Percentiles rank a stretch among this genome's conserved stretches.
These are phyloP conservation scores for Spergularia bocconei DNA, from an alignment of 148 eudicot genomes.

Conservation along the genomic window DNA sequence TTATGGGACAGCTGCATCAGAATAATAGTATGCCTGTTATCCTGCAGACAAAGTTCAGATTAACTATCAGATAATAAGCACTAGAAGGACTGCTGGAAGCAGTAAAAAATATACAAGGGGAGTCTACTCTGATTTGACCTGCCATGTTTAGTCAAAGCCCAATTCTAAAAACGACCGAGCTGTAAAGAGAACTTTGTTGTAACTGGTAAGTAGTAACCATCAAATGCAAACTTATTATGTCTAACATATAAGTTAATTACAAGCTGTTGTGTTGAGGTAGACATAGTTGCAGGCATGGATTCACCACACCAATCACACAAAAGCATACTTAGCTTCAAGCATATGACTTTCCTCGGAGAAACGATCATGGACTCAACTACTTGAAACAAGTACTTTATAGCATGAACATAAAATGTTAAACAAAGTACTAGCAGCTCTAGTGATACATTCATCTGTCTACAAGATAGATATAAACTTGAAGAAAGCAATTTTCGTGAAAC, in stretches of 20 bases:
- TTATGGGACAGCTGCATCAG: constrained; percentile 82
- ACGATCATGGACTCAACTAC: background rate
- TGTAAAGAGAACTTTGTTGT: background rate
- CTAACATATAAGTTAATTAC: background rate
- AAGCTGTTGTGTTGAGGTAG: background rate
- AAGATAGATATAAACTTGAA: background rate
- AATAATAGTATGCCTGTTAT: constrained; percentile 86
- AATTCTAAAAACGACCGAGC: background rate
- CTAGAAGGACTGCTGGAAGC: background rate
- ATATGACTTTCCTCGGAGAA: background rate
- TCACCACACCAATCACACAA: constrained; percentile 1
- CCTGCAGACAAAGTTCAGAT: constrained; percentile 39
- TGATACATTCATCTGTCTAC: background rate
- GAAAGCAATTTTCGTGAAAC: background rate
- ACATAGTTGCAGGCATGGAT: background rate
- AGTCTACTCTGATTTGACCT: background rate
- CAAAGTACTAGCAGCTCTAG: background rate
- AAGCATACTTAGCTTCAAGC: background rate
- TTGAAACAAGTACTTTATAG: background rate
- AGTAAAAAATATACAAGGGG: background rate
- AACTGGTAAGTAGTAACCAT: background rate
- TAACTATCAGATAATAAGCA: constrained; percentile 3
- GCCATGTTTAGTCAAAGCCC: background rate
- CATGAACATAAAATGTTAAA: background rate
- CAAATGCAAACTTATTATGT: background rate